Base-by-base conservation (phyloP, 352 stramenopile species). In the Pythium sukuiense region DNA sequence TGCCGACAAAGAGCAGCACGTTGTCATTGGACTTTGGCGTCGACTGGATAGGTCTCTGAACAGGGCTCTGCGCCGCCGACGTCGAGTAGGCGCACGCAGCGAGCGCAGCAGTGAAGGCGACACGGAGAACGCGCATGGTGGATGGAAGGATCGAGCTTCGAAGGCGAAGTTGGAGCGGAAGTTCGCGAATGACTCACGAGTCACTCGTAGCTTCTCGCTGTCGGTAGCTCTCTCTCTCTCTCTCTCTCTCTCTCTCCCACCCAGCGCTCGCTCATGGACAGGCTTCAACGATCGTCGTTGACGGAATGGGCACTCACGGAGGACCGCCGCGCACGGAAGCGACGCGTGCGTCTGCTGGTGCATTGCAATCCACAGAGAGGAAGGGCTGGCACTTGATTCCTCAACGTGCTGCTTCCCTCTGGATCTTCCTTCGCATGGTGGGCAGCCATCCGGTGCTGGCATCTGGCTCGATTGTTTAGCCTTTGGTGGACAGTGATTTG, bases 1-100 rank as follows among this genome's bases (percentile, higher is more conserved):
- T 83, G 32, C 69, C 81, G 2, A 75, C 81, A 55, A 85, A 87
- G 35, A 92, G 58, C 43, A 84, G 73, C 63, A 73, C 70, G 14
- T 58, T 66, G 57, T 54, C 45, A 27, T 46, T 27, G 32, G 26
- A 14, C 20, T 29, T 20, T 0, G 16, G 50, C 11, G 14, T 29
- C 27, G 29, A 27, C 27, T 48, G 39, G 39, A 48, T n/a, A 4
- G 24, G 7, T 32, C 56, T 57, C 33, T 65, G 26, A n/a, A 35
- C 35, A 2, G 50, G 27, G 11, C 32, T 27, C 32, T 30, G 41
- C 26, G 9, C 7, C 30, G 52, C 52, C 30, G 52, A 29, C 29
- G 46, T 8, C 39, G 14, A 20, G 39, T 48, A 48, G 13, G 33
- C 32, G 33, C 54, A 60, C 13, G 30, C 20, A 4, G 39, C 56